Percentiles rank a stretch among this genome's conserved stretches.
phyloP scores from a whole-genome alignment of 805 yeast species.

The Wickerhamiella dianesei region DNA sequence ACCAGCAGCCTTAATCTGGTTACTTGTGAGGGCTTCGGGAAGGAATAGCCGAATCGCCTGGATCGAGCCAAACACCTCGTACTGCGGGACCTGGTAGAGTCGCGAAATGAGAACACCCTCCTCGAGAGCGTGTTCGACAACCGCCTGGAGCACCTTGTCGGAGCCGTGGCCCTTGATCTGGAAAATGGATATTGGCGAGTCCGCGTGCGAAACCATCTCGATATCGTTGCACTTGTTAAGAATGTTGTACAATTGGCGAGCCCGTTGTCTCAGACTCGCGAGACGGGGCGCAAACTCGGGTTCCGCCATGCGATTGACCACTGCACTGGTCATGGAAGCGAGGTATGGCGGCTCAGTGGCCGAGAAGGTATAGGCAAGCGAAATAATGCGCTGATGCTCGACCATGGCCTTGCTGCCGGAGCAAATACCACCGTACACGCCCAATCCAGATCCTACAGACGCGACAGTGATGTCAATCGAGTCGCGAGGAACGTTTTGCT shows the following conservation, averaged over 20 bases:
- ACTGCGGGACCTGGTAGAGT: slow-evolving; percentile 48
- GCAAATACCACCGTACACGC: slow-evolving; percentile 87
- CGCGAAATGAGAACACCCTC: slow-evolving; percentile 52
- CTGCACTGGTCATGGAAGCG: slow-evolving; percentile 31
- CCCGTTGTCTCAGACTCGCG: slow-evolving; percentile 13
- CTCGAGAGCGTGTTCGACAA: slow-evolving; percentile 44
- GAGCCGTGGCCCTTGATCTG: slow-evolving; percentile 36
- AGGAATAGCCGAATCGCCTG: slow-evolving; percentile 45
- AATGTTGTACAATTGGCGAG: slow-evolving; percentile 9
- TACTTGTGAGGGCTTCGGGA: slow-evolving; percentile 33
- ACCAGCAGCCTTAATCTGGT: slow-evolving; percentile 35
- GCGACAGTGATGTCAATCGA: slow-evolving; percentile 81
- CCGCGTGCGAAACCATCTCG: slow-evolving; percentile 40
- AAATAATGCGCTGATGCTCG: slow-evolving; percentile 81
- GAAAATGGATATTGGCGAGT: slow-evolving; percentile 60
- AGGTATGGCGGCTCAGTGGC: slow-evolving; percentile 91
- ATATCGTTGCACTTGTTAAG: slow-evolving; percentile 25
- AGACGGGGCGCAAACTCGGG: slow-evolving; percentile 20
- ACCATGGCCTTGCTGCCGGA: slow-evolving; percentile 75
- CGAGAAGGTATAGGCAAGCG: slow-evolving; percentile 81
- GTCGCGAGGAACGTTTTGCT: slow-evolving; percentile 46
- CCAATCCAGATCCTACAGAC: slow-evolving; percentile 66
- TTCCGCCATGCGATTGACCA: slow-evolving; percentile 23
- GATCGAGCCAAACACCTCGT: slow-evolving; percentile 56
- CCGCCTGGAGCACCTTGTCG: slow-evolving; percentile 50